Conservation (phyloP, 2,329 filamentous ascomycete species). For the Nemania abortiva region DNA sequence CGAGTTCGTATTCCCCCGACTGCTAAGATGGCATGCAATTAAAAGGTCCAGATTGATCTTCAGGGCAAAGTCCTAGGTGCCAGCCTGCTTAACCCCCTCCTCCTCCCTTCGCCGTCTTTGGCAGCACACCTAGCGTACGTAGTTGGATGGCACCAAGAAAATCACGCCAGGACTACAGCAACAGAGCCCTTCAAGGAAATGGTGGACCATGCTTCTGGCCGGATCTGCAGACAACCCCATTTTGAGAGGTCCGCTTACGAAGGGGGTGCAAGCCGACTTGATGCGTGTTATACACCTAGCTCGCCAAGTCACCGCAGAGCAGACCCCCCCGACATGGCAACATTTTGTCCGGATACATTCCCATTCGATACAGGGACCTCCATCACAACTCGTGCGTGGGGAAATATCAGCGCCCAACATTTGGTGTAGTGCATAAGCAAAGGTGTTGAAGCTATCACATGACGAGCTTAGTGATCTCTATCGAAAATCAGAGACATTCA, state of each 20-base stretch:
- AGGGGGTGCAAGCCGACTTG: slow-evolving; percentile 37
- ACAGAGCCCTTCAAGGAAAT: slow-evolving; percentile 16
- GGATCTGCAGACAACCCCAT: slow-evolving; percentile 29
- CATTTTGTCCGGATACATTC: slow-evolving; percentile 32
- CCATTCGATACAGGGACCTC: slow-evolving; percentile 34
- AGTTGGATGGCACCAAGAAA: slow-evolving; percentile 10
- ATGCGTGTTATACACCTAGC: slow-evolving; percentile 32
- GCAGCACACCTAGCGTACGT: slow-evolving; percentile 19
- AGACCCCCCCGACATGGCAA: slow-evolving; percentile 25
- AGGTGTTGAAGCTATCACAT: slow-evolving; percentile 31
- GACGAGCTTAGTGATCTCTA: slow-evolving; percentile 23
- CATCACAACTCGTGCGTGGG: slow-evolving; percentile 31
- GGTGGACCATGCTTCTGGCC: slow-evolving; percentile 28
- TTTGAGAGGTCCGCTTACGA: slow-evolving; percentile 25
- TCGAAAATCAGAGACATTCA: slow-evolving; percentile 22
- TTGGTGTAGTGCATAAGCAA: slow-evolving; percentile 19
- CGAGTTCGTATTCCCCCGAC: slow-evolving; percentile 27
- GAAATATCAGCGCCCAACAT: slow-evolving; percentile 30
- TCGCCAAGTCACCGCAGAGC: slow-evolving; percentile 35
- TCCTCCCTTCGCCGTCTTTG: slow-evolving; percentile 21
- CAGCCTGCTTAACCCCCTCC: slow-evolving; percentile 19
- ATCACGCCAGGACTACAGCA: slow-evolving; percentile 20
- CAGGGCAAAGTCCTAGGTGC: slow-evolving; percentile 11
- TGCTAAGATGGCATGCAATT: slow-evolving; percentile 14
- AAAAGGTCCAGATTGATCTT: slow-evolving; percentile 17